Evolutionary conservation across 345 rosid species (phyloP), one percentile per base, ranked within the genome.

Genomic region (Acer negundo): DNA sequence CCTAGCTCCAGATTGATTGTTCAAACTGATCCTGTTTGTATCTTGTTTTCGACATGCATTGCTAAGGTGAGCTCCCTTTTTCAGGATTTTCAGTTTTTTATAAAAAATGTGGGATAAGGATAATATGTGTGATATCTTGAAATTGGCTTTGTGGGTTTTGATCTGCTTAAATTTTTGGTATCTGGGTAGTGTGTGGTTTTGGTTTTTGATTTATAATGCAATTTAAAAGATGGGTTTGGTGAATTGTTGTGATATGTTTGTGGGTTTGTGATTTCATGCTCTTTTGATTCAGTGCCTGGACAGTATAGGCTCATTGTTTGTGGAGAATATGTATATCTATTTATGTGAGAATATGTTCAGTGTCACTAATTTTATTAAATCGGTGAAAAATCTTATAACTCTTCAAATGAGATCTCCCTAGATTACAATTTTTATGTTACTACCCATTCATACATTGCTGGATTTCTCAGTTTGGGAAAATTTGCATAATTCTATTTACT

Each of bases 31-130:
- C 70, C n/a, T 24, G 26, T 65, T 68, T 67, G 67, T 40, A 16
- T 75, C 75, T 53, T 53, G 55, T 5, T 67, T 46, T 28, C 56
- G 3, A 31, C 62, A 44, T 73, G 75, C 82, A 82, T 82, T 82
- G 62, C 42, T 35, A 19, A 55, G 85, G 85, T 79, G 70, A 75
- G 82, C 42, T 71, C 13, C 22, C 65, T 6, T 42, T 63, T 68
- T 74, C 0, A 51, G 61, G 58, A 13, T 47, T 49, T 70, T 49
- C 4, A 7, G 28, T 47, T 65, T 49, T 12, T 58, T 67, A n/a
- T n/a, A n/a, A n/a, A n/a, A 16, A 59, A 56, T 55, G 49, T 42
- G 58, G 49, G 28, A 20, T 56, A 5, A 3, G 65, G 71, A 20
- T 23, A 42, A 62, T 75, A 6, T 56, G 13, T 47, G 69, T 26